Evolutionary conservation across 2,329 filamentous ascomycete genomes (phyloP).

Genomic region (Chaetomium olivaceum): DNA sequence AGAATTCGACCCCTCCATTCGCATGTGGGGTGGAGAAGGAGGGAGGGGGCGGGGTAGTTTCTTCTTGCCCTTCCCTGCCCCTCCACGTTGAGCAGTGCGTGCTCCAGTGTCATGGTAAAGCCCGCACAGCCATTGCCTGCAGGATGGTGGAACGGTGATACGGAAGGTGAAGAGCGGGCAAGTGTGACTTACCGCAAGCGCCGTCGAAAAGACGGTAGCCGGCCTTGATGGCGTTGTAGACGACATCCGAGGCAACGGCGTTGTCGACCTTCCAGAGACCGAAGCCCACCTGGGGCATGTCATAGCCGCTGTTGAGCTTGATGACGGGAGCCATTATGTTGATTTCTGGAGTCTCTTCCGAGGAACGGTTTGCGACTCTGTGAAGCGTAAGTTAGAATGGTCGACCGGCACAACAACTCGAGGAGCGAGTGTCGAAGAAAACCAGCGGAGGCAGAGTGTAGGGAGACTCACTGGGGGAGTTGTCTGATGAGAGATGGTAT

Average conservation of each 20-base stretch:
- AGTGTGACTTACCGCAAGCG: slow-evolving; percentile 54
- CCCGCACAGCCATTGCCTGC: background rate
- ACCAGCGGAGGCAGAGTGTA: background rate
- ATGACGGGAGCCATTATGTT: slow-evolving; percentile 42
- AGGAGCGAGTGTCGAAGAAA: background rate
- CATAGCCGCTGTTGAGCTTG: slow-evolving; percentile 64
- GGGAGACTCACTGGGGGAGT: slow-evolving; percentile 13
- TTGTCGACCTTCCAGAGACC: slow-evolving; percentile 84
- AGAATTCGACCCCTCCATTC: slow-evolving; percentile 22
- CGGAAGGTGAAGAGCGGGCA: background rate
- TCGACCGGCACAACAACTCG: background rate
- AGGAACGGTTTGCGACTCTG: slow-evolving; percentile 12
- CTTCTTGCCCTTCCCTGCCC: slow-evolving; percentile 2
- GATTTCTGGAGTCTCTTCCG: slow-evolving; percentile 4
- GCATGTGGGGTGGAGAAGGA: slow-evolving; percentile 25
- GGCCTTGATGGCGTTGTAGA: slow-evolving; percentile 72
- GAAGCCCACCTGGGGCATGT: slow-evolving; percentile 76
- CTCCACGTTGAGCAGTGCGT: slow-evolving; percentile 14
- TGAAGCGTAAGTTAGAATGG: slow-evolving; percentile 2
- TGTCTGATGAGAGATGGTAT: slow-evolving; percentile 10
- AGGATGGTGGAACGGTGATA: background rate
- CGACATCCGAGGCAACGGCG: slow-evolving; percentile 68
- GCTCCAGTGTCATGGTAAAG: slow-evolving; percentile 10
- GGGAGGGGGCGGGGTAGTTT: slow-evolving; percentile 32
- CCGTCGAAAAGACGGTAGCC: slow-evolving; percentile 63